phyloP scores from a whole-genome alignment of 139 green algal genomes.

The Micromonas commoda region DNA sequence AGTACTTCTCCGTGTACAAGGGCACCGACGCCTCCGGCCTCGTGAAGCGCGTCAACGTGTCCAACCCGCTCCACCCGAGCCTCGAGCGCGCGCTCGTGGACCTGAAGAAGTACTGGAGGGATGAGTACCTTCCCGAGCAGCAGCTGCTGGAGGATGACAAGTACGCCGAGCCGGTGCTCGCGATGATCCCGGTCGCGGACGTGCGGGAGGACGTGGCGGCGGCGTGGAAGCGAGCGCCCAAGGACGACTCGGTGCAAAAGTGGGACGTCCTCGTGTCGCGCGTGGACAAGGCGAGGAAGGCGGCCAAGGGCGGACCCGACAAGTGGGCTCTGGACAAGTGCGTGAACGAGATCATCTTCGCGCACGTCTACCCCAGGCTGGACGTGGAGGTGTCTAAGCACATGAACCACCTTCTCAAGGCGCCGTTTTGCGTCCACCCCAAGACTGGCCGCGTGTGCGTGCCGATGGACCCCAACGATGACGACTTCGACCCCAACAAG shows the following conservation, averaged over 20 bases:
- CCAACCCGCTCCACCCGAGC: slow-evolving; percentile 21
- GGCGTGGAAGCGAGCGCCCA: slow-evolving; percentile 28
- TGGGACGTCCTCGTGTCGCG: slow-evolving; percentile 36
- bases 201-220: slow-evolving; percentile 21
- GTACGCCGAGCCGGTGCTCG: slow-evolving; percentile 48
- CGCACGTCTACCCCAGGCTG: slow-evolving; percentile 85
- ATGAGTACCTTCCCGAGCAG: slow-evolving; percentile 33
- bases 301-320: background rate
- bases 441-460: slow-evolving; percentile 98
- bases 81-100: slow-evolving; percentile 34
- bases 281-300: slow-evolving; percentile 7
- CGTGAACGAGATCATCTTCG: slow-evolving; percentile 66
- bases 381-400: slow-evolving; percentile 98
- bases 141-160: slow-evolving; percentile 56
- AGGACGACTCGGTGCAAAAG: slow-evolving; percentile 34
- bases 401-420: slow-evolving; percentile 99
- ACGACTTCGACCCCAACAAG: slow-evolving; percentile 76
- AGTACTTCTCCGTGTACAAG: slow-evolving; percentile 82
- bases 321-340: background rate
- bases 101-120: slow-evolving; percentile 32
- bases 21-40: slow-evolving; percentile 30
- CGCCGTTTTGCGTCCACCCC: slow-evolving; percentile 97
- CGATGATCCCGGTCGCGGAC: slow-evolving; percentile 53
- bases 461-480: slow-evolving; percentile 73
- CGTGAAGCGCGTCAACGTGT: background rate